Evolutionary conservation across 2,329 filamentous ascomycete genomes (phyloP), one percentile per base, ranked within the genome.

Genomic region (Aureobasidium melanogenum): DNA sequence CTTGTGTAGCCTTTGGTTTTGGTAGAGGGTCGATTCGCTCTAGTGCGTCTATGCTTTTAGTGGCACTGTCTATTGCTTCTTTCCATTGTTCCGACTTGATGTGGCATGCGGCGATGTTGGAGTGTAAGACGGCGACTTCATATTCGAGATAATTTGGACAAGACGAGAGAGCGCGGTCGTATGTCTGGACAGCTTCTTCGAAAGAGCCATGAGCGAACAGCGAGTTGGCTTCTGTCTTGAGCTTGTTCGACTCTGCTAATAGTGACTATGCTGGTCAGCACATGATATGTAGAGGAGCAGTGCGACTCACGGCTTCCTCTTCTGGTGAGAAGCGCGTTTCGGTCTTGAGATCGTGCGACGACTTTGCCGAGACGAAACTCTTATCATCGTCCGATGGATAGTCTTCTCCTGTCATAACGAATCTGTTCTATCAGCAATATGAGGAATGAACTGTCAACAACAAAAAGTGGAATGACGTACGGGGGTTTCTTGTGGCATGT

Each of bases 101-200:
- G 68, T 96, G 85, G 71, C 91, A 96, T 10, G 92, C 93, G 1
- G 93, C 84, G 66, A 97, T 87, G 76, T 97, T 97, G 71, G 88
- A 91, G 63, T 87, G 85, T 6, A 97, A 80, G 10, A 97, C 89
- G 28, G 92, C 91, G 64, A 93, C 80, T 67, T 96, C 91, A 75
- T 90, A 96, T 71, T 93, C 86, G 28, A 96, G 83, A 71, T 96
- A 95, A 65, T 84, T 86, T 1, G 93, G 93, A 69, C 90, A 92
- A 8, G 86, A 82, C 14, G 84, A 80, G 3, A 95, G 79, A 24
- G 94, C 92, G 66, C 88, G 84, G 69, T 91, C 87, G 75, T 97
- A 97, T 63, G 83, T 87, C 66, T 86, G 83, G 64, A 97, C 87
- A 43, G 93, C 93, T 64, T 87, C 85, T 61, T 87, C 82, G 74